These are phyloP conservation scores for Metrosideros polymorpha DNA, from an alignment of 441 rosid genomes.

Conservation along the genomic window DNA sequence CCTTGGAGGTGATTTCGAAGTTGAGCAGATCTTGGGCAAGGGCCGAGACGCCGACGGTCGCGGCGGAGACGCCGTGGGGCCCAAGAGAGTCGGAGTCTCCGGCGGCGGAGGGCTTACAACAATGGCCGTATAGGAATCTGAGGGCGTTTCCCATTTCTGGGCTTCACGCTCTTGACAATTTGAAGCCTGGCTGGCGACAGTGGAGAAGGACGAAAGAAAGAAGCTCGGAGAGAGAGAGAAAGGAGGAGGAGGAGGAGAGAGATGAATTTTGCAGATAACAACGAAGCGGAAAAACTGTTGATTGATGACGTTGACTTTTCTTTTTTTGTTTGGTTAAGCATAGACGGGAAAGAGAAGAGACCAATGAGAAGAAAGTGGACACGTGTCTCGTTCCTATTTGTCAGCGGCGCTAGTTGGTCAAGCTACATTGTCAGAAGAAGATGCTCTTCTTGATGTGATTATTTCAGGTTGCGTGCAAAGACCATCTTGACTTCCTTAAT, in stretches of 20 bases:
- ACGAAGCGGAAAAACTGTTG: background rate
- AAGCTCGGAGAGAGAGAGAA: background rate
- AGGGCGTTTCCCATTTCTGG: constrained; percentile 66
- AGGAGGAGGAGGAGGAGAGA: background rate
- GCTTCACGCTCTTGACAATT: background rate
- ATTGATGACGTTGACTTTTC: background rate
- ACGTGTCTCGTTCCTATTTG: background rate
- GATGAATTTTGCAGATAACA: background rate
- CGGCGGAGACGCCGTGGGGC: constrained; percentile 55
- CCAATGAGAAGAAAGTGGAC: background rate
- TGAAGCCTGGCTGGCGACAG: background rate
- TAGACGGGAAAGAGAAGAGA: background rate
- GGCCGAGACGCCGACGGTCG: constrained; percentile 62
- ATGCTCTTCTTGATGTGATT: background rate
- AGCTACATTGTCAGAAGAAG: background rate
- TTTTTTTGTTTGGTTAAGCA: background rate
- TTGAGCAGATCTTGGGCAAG: constrained; percentile 65
- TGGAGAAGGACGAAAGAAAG: background rate
- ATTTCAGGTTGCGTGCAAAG: background rate
- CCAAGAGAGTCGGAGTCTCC: constrained; percentile 38
- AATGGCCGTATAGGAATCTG: constrained; percentile 30
- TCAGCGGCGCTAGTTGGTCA: background rate
- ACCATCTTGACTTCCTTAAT: background rate
- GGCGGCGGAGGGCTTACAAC: constrained; percentile 36
- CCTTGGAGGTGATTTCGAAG: constrained; percentile 72